phyloP scores from a whole-genome alignment of 345 rosid genomes.

The Clarkia xantiana region DNA sequence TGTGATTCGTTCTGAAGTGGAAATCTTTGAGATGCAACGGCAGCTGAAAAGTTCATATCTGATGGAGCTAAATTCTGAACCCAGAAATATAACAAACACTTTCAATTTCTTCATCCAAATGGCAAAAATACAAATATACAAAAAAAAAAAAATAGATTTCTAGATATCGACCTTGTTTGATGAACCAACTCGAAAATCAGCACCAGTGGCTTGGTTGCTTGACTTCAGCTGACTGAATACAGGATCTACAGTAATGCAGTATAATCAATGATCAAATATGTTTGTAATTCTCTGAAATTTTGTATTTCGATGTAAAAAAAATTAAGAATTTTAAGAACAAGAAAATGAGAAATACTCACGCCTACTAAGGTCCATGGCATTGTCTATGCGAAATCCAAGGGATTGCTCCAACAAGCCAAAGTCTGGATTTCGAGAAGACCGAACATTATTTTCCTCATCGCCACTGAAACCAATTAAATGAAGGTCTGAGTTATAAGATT shows the following conservation, averaged over 20 bases:
- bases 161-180: slow-evolving; percentile 26
- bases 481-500: background rate
- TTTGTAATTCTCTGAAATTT: background rate
- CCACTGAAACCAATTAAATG: slow-evolving; percentile 22
- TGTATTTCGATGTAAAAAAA: background rate
- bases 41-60: slow-evolving; percentile 20
- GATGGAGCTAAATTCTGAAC: slow-evolving; percentile 25
- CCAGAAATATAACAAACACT: slow-evolving; percentile 1
- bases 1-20: slow-evolving; percentile 23
- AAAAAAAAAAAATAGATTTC: slow-evolving; percentile 4
- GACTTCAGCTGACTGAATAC: slow-evolving; percentile 41
- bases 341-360: slow-evolving; percentile 17
- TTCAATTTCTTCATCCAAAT: slow-evolving; percentile 2
- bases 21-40: slow-evolving; percentile 21
- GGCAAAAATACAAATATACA: slow-evolving; percentile 1
- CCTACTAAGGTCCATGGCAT: slow-evolving; percentile 41
- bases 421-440: slow-evolving; percentile 29
- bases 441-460: slow-evolving; percentile 22
- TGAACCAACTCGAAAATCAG: slow-evolving; percentile 29
- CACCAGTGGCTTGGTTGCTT: slow-evolving; percentile 23
- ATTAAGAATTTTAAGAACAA: background rate
- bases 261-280: background rate
- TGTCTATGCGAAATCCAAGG: slow-evolving; percentile 35
- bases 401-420: slow-evolving; percentile 34
- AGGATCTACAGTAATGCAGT: slow-evolving; percentile 24